Evolutionary conservation across 148 eudicot species (phyloP), one percentile per base, ranked within the genome.

Genomic region (Silene conica): DNA sequence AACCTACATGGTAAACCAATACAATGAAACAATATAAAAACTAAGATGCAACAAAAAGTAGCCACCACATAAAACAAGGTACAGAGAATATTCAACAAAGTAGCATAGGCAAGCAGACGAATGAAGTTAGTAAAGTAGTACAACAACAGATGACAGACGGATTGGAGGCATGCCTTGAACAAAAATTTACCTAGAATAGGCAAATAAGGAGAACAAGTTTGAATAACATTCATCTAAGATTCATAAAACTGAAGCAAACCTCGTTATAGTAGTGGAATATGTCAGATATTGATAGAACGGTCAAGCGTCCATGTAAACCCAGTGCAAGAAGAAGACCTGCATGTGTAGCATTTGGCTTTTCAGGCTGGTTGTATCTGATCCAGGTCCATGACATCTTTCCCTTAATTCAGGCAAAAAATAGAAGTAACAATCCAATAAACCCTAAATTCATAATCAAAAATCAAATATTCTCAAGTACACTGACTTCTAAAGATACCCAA

Each of bases 301-400:
- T 84, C 67, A 95, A 82, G 80, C 90, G 89, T 78, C 97, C 94
- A 81, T 95, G 99, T 70, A 95, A 84, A 59, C 99, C 99, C 79
- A 95, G 73, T 38, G 97, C 96, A 82, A 95, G 88, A 72, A 95
- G 97, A 78, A 95, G 92, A 54, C 99, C 99, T 34, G 96, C 99
- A 82, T 95, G 99, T 80, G 79, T 72, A 74, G 86, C 85, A 84
- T 86, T 85, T 73, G 97, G 91, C 83, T 95, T 94, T 75, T 84
- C 92, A 12, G 99, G 97, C 82, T 85, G 89, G 82, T 92, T 95
- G 80, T 95, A 95, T 56, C 86, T 84, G 75, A 95, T 95, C 99
- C 99, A 95, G 41, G 99, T 92, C 83, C 97, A 87, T 55, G 99
- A 87, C 87, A 92, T 83, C 84, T 88, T 95, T 31, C 96, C 97